Conservation (phyloP, 2,329 filamentous ascomycete genomes). For the Dactylellina parvicollis region DNA sequence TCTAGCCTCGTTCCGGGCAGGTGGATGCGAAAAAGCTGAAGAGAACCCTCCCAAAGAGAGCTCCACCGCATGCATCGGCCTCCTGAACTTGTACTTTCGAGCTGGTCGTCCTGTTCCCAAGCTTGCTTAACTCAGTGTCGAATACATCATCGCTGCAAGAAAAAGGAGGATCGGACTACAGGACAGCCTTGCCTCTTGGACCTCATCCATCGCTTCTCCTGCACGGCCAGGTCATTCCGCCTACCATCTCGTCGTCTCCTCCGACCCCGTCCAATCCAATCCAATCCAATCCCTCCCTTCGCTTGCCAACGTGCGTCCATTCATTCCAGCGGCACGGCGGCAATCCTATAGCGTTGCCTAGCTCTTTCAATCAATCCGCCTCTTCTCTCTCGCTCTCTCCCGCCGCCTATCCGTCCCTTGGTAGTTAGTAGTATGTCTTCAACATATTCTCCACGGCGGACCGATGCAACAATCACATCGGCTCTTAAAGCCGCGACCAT, state of each 20-base stretch:
- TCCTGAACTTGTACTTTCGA: not conserved
- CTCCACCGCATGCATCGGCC: not conserved
- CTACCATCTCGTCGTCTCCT: not conserved
- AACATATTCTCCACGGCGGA: slow-evolving; percentile 33
- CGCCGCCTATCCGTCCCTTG: not conserved
- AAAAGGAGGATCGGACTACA: not conserved
- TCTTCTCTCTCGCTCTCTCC: not conserved
- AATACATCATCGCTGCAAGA: not conserved
- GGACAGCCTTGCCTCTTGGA: not conserved
- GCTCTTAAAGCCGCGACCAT: slow-evolving; percentile 32
- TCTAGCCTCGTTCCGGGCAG: not conserved
- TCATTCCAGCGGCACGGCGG: not conserved
- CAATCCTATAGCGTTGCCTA: not conserved
- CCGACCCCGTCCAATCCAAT: not conserved
- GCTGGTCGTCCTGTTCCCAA: not conserved
- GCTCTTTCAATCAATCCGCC: not conserved
- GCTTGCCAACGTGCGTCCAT: not conserved
- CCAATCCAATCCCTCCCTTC: slow-evolving; percentile 2
- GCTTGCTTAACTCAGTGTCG: not conserved
- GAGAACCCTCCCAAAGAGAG: not conserved
- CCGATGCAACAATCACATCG: slow-evolving; percentile 25
- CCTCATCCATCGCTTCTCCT: not conserved
- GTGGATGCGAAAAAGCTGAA: not conserved
- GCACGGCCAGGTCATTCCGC: not conserved
- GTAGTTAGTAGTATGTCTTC: slow-evolving; percentile 17